These are phyloP conservation scores for Paratinospora sagittata DNA, from an alignment of 164 flowering plant species.

Conservation along the genomic window DNA sequence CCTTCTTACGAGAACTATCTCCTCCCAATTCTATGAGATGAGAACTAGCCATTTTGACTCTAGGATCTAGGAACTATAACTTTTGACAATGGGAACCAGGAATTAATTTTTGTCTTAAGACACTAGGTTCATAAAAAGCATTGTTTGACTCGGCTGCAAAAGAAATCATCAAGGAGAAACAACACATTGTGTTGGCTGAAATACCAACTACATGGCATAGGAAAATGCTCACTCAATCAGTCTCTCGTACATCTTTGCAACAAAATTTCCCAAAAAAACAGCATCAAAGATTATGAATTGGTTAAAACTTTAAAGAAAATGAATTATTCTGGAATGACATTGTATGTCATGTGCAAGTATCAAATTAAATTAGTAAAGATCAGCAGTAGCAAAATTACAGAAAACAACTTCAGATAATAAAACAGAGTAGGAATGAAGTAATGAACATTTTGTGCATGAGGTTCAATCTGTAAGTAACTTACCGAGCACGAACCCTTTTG, in stretches of 20 bases:
- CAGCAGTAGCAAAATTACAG: not conserved
- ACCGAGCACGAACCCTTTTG: conserved; percentile 69
- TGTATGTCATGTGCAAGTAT: no score
- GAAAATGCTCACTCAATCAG: not conserved
- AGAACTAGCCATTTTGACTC: no score
- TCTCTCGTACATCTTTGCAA: not conserved
- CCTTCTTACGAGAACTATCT: no score
- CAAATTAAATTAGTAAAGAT: not conserved
- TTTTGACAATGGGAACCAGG: no score
- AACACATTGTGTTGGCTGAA: not conserved
- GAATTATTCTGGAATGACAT: no score
- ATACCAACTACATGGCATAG: not conserved
- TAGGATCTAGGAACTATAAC: no score
- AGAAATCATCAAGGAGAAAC: not conserved
- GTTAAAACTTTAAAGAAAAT: not conserved
- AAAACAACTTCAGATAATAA: not conserved
- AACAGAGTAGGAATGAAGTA: not conserved
- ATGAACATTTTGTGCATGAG: not conserved
- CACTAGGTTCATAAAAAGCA: not conserved
- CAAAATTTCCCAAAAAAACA: not conserved
- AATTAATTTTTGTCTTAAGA: not conserved
- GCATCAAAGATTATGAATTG: not conserved
- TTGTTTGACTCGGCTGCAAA: not conserved
- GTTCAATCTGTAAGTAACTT: conserved; percentile 10
- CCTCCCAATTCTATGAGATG: no score